Base-by-base conservation (phyloP, 2,329 filamentous ascomycete species). In the Monilinia laxa region DNA sequence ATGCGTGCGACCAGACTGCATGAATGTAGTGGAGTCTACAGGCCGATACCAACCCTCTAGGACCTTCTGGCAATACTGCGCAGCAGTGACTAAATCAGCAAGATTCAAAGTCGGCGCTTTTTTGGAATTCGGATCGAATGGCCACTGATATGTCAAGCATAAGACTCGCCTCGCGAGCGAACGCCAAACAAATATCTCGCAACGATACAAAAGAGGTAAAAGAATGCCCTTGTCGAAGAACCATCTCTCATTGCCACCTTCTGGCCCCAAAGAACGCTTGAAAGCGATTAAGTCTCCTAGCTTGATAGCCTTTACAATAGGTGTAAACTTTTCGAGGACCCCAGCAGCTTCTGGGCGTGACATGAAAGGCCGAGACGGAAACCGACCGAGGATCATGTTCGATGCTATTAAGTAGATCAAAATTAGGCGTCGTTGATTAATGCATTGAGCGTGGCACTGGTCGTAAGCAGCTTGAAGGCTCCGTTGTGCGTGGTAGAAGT, bases 151-250 rank as follows among this genome's bases (percentile, higher is more conserved):
- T 20, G 87, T 90, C 16, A 95, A 81, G 12, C 94, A 79, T 76
- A 96, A 97, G 0, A 89, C 87, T 71, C 88, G 89, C 40, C 93
- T 86, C 23, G 90, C 86, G 9, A 98, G 83, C 1, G 90, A 90
- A 18, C 94, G 87, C 92, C 92, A 97, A 16, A 96, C 85, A 2
- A 96, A 81, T 1, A 92, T 87, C 66, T 95, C 90, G 67, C 93
- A 89, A 63, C 92, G 86, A 74, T 91, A 91, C 3, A 87, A 84
- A 14, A 97, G 81, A 18, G 90, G 87, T 7, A 96, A 83, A 28
- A 96, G 84, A 35, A 97, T 83, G 1, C 91, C 89, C 75, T 88
- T 90, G 51, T 85, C 83, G 38, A 92, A 85, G 67, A 97, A 89
- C 89, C 91, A 97, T 57, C 84, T 78, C 64, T 88, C 85, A 72